Conservation (phyloP, 768 basidiomycete genomes). For the Mycena sanguinolenta region DNA sequence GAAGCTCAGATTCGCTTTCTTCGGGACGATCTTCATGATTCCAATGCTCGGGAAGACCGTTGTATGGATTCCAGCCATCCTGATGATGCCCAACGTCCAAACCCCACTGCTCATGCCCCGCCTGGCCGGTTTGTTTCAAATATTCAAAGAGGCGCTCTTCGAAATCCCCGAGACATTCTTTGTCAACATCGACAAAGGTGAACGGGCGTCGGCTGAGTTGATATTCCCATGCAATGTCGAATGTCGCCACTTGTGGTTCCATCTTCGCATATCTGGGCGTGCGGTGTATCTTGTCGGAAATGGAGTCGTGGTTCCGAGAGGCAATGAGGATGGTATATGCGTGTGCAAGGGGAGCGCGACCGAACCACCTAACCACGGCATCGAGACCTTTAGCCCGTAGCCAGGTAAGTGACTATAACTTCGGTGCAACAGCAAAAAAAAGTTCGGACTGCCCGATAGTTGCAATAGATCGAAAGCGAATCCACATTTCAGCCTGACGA, state of each 20-base stretch:
- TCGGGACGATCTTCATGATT: conserved; percentile 21
- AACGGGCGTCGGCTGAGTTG: no score
- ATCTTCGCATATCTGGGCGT: background rate
- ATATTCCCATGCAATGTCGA: background rate
- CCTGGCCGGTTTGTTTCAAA: conserved; percentile 35
- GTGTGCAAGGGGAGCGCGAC: background rate
- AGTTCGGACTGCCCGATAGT: no score
- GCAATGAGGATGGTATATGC: background rate
- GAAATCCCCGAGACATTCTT: background rate
- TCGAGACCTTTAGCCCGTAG: no score
- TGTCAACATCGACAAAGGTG: conserved; percentile 6
- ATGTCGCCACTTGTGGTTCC: background rate
- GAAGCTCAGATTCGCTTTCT: conserved; percentile 13
- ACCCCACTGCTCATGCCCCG: conserved; percentile 44
- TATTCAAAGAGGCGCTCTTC: conserved; percentile 17
- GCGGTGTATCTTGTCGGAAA: background rate
- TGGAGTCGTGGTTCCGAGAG: background rate
- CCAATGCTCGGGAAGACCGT: conserved; percentile 22
- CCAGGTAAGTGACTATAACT: no score
- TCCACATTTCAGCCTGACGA: no score
- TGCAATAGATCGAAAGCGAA: no score
- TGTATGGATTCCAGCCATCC: conserved; percentile 39
- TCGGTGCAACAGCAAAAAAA: no score
- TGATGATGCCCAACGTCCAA: conserved; percentile 41
- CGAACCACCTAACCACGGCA: background rate